Percentiles rank a stretch among this genome's conserved stretches.
Evolutionary conservation across 345 rosid genomes (phyloP).

Genomic region (Mercurialis annua): DNA sequence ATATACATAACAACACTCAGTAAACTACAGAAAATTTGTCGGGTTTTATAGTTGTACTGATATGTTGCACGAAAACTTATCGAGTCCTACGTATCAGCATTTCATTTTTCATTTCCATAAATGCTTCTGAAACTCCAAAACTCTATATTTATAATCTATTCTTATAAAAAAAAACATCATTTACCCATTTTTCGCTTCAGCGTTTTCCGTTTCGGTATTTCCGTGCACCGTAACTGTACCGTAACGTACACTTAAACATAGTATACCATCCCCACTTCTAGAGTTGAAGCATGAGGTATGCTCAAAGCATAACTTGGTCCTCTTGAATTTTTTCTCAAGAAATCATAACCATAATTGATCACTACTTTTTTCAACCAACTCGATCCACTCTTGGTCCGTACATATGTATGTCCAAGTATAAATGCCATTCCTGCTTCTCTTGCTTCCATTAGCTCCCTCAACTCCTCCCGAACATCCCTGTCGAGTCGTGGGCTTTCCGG

Average conservation of each 20-base stretch:
- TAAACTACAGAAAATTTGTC: no score
- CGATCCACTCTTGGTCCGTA: constrained; percentile 27
- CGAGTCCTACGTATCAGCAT: no score
- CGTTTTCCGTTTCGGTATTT: no score
- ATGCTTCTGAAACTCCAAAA: no score
- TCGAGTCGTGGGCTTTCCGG: constrained; percentile 7
- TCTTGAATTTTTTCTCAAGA: constrained; percentile 35
- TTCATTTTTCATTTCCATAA: no score
- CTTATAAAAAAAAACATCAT: no score
- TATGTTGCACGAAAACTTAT: no score
- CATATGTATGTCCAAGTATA: constrained; percentile 32
- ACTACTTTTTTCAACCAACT: constrained; percentile 31
- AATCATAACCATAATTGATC: constrained; percentile 34
- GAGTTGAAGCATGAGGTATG: constrained; percentile 28
- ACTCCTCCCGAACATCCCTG: constrained; percentile 10
- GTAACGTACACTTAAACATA: constrained; percentile 24
- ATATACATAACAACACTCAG: no score
- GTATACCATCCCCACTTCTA: constrained; percentile 42
- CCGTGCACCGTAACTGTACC: no score
- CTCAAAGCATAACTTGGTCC: constrained; percentile 28
- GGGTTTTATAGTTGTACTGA: not conserved
- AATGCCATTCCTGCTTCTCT: constrained; percentile 41
- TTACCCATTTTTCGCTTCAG: no score
- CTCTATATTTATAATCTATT: no score
- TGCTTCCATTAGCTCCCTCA: constrained; percentile 33